Conservation (phyloP, 768 basidiomycete genomes). For the Tremella mesenterica region DNA sequence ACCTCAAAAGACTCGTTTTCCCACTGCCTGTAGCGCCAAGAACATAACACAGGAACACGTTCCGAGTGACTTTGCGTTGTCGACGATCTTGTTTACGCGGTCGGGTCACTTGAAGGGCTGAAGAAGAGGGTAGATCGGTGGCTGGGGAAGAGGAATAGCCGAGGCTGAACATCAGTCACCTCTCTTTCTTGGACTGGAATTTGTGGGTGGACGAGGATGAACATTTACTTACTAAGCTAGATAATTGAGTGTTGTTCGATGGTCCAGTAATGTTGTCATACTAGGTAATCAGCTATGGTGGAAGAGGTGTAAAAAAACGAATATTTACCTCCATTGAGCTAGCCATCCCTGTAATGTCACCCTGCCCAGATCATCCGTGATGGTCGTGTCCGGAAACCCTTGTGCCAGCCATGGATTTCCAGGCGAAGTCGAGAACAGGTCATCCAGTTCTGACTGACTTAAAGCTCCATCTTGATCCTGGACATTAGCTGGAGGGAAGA, state of each 20-base stretch:
- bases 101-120: constrained; percentile 73
- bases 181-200: neutral
- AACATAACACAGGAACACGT: constrained; percentile 87
- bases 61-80: constrained; percentile 77
- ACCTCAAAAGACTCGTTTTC: constrained; percentile 76
- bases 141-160: constrained; percentile 59
- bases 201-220: too few relatives aligned
- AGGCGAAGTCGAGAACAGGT: constrained; percentile 86
- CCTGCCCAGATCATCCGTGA: constrained; percentile 74
- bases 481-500: neutral
- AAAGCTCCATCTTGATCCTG: constrained; percentile 94
- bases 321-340: constrained; percentile 88
- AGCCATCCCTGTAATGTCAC: constrained; percentile 97
- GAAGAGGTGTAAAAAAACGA: neutral
- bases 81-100: constrained; percentile 74
- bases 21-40: constrained; percentile 93
- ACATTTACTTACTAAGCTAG: constrained; percentile 63
- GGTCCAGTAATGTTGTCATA: constrained; percentile 94
- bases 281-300: constrained; percentile 47
- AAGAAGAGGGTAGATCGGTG: constrained; percentile 50
- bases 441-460: constrained; percentile 69
- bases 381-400: constrained; percentile 81
- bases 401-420: constrained; percentile 94
- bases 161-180: constrained; percentile 45
- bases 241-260: constrained; percentile 82